Percentiles rank a stretch among this genome's conserved stretches.
Evolutionary conservation across 768 basidiomycete species (phyloP).

Genomic region (Rhizopogon salebrosus): DNA sequence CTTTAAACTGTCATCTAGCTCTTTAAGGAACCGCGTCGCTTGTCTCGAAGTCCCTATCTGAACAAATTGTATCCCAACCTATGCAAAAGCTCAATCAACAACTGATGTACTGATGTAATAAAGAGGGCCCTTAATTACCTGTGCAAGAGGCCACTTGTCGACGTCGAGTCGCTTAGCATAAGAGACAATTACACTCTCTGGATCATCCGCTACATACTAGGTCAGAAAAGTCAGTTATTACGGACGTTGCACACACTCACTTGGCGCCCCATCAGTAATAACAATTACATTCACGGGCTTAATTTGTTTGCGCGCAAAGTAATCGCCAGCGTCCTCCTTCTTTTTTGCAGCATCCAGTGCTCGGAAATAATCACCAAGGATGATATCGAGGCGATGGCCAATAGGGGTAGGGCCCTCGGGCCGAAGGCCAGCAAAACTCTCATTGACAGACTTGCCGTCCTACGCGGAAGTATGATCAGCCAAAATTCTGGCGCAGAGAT

Average conservation of each 20-base stretch:
- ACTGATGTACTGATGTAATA: too few relatives aligned
- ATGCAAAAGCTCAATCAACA: slow-evolving; percentile 7
- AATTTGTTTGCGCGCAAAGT: slow-evolving; percentile 25
- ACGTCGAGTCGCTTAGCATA: slow-evolving; percentile 47
- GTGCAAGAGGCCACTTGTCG: slow-evolving; percentile 44
- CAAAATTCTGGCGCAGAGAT: neutral
- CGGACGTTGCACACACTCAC: slow-evolving; percentile 28
- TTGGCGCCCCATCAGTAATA: slow-evolving; percentile 59
- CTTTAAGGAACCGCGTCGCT: slow-evolving; percentile 40
- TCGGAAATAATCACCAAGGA: slow-evolving; percentile 34
- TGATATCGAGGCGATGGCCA: slow-evolving; percentile 32
- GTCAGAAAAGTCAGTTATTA: neutral
- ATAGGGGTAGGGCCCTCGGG: slow-evolving; percentile 45
- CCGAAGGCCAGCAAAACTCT: slow-evolving; percentile 38
- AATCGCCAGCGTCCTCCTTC: slow-evolving; percentile 17
- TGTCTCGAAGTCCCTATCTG: slow-evolving; percentile 52
- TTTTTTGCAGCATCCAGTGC: slow-evolving; percentile 28
- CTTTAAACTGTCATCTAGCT: slow-evolving; percentile 55
- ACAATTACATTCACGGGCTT: slow-evolving; percentile 58
- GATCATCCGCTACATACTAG: slow-evolving; percentile 41
- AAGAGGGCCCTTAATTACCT: slow-evolving; percentile 30
- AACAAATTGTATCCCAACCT: slow-evolving; percentile 69
- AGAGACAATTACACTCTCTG: slow-evolving; percentile 40
- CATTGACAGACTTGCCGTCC: slow-evolving; percentile 32
- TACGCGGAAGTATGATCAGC: slow-evolving; percentile 12